These are phyloP conservation scores for Akanthomyces dipterigenus DNA, from an alignment of 2,329 filamentous ascomycete genomes.

Conservation along the genomic window DNA sequence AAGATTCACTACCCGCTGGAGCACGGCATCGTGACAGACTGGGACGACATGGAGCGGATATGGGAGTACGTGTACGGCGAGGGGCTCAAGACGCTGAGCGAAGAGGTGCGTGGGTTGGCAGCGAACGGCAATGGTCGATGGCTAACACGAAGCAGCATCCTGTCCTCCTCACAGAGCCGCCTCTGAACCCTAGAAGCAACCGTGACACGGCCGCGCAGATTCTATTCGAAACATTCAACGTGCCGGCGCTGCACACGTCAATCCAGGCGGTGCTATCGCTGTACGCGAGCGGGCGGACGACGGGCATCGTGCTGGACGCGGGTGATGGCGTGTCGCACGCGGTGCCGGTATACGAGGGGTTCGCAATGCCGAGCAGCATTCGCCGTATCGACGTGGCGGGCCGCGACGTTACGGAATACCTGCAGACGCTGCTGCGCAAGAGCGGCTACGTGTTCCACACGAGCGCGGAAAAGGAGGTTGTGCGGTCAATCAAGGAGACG, in stretches of 20 bases:
- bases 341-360: conserved; percentile 95
- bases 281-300: conserved; percentile 92
- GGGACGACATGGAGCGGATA: conserved; percentile 99
- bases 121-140: conserved; percentile 7
- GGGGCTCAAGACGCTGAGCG: conserved; percentile 90
- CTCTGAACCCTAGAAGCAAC: conserved; percentile 90
- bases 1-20: conserved; percentile 96
- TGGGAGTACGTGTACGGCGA: conserved; percentile 98
- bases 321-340: conserved; percentile 96
- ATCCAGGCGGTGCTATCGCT: conserved; percentile 95
- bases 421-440: conserved; percentile 87
- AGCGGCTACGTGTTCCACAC: conserved; percentile 94
- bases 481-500: conserved; percentile 92
- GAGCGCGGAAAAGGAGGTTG: conserved; percentile 98
- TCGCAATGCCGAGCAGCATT: conserved; percentile 93
- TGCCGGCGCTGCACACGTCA: conserved; percentile 90
- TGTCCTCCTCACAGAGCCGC: conserved; percentile 91
- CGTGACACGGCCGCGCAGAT: conserved; percentile 95
- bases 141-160: conserved; percentile 57
- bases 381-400: conserved; percentile 93
- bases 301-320: conserved; percentile 89
- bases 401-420: conserved; percentile 89
- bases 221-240: conserved; percentile 97
- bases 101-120: conserved; percentile 59
- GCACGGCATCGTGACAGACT: conserved; percentile 97